phyloP scores from a whole-genome alignment of 1,284 basidiomycete species.

The Trichosporon ovoides region DNA sequence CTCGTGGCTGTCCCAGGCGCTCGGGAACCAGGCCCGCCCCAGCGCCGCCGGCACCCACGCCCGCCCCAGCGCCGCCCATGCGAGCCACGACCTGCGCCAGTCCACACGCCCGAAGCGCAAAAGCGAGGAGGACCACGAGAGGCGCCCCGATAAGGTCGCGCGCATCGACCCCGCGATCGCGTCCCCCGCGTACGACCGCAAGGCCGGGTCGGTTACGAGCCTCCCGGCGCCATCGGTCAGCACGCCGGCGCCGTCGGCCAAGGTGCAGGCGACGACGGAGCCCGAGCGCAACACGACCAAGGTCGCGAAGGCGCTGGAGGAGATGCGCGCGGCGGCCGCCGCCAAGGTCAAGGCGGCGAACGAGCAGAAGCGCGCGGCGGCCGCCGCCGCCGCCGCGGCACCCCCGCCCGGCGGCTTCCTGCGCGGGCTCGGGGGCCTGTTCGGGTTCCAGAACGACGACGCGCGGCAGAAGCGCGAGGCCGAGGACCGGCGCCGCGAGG shows the following conservation, averaged over 20 bases:
- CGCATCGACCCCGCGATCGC: conserved; percentile 22
- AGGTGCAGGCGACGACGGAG: neutral
- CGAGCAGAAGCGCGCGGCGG: conserved; percentile 22
- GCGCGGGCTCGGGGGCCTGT: conserved; percentile 30
- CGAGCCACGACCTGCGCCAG: conserved; percentile 22
- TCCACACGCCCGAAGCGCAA: conserved; percentile 39
- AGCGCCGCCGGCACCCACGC: conserved; percentile 21
- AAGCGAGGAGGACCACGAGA: conserved; percentile 26
- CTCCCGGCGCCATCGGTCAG: conserved; percentile 7
- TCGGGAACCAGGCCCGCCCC: conserved; percentile 31
- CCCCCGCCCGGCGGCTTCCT: conserved; percentile 37
- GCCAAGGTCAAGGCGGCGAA: conserved; percentile 32
- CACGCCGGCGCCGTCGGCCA: conserved; percentile 5
- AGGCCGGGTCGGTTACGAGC: conserved; percentile 1
- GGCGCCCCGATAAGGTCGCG: conserved; percentile 34
- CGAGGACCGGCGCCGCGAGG: conserved; percentile 12
- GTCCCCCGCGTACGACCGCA: conserved; percentile 5
- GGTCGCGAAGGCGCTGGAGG: conserved; percentile 38
- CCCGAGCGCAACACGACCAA: conserved; percentile 27
- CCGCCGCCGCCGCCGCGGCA: conserved; percentile 5
- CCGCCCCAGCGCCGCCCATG: conserved; percentile 16
- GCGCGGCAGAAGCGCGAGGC: conserved; percentile 20
- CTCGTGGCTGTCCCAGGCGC: conserved; percentile 45
- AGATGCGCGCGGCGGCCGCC: conserved; percentile 34
- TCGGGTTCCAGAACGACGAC: conserved; percentile 26